These are phyloP conservation scores for Phialophora tarda DNA, from an alignment of 2,329 filamentous ascomycete genomes.

Conservation along the genomic window DNA sequence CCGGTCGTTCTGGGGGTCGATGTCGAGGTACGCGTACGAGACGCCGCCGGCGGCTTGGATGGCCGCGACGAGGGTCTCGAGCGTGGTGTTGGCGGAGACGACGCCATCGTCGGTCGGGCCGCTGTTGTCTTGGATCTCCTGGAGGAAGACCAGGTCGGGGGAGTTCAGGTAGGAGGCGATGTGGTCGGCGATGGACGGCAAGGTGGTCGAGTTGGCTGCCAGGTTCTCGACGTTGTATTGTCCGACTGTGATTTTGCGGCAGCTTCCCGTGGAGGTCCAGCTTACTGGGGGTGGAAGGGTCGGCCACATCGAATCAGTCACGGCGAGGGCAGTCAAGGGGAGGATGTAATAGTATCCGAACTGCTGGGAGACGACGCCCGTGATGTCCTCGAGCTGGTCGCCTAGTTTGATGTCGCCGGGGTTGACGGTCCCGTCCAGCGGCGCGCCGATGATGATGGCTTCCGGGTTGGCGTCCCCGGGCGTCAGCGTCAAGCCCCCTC, in stretches of 20 bases:
- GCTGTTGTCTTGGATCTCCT: conserved; percentile 72
- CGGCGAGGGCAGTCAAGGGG: conserved; percentile 63
- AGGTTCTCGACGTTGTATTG: conserved; percentile 76
- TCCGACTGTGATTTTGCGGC: conserved; percentile 67
- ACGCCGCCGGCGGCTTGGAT: conserved; percentile 55
- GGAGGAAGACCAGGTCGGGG: conserved; percentile 70
- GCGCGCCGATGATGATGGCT: conserved; percentile 67
- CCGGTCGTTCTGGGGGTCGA: conserved; percentile 63
- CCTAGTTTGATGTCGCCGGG: conserved; percentile 66
- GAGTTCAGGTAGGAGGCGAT: conserved; percentile 68
- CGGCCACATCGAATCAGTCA: conserved; percentile 54
- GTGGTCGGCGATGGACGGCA: conserved; percentile 66
- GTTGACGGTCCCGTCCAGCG: conserved; percentile 69
- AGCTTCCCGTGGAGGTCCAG: conserved; percentile 62
- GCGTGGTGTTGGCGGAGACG: conserved; percentile 63
- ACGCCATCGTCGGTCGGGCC: conserved; percentile 66
- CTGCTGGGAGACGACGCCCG: conserved; percentile 68
- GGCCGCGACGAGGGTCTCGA: conserved; percentile 56
- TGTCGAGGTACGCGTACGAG: conserved; percentile 64
- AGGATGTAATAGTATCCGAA: conserved; percentile 74
- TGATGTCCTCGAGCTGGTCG: conserved; percentile 68
- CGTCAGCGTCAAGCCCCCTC: conserved; percentile 69
- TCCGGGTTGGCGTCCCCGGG: conserved; percentile 71
- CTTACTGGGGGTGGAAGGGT: conserved; percentile 51
- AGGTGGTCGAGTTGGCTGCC: conserved; percentile 59